These are phyloP conservation scores for Blumeriella jaapii DNA, from an alignment of 2,329 filamentous ascomycete species.

Conservation along the genomic window DNA sequence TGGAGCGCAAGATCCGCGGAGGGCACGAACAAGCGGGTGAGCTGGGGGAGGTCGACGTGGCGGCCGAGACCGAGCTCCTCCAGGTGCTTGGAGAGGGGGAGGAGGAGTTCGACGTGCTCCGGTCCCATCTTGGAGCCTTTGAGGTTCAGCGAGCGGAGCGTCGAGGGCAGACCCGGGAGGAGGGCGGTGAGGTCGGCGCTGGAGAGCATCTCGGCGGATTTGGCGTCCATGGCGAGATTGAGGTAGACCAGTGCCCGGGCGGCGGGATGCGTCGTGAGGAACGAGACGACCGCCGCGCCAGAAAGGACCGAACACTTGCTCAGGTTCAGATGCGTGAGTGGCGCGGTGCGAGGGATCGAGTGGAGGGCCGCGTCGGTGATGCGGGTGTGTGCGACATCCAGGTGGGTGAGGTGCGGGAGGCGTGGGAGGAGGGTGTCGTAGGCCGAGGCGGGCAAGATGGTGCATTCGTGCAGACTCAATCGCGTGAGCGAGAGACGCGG, in stretches of 20 bases:
- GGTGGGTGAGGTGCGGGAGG: conserved; percentile 58
- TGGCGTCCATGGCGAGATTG: conserved; percentile 61
- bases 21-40: conserved; percentile 29
- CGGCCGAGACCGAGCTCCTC: conserved; percentile 68
- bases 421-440: conserved; percentile 63
- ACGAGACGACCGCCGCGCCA: conserved; percentile 55
- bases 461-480: conserved; percentile 69
- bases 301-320: conserved; percentile 63
- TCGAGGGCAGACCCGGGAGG: conserved; percentile 52
- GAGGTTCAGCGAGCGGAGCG: conserved; percentile 62
- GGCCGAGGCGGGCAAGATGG: conserved; percentile 52
- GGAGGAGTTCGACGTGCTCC: conserved; percentile 51
- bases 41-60: conserved; percentile 51
- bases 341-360: conserved; percentile 59
- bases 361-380: conserved; percentile 61
- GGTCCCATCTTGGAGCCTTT: conserved; percentile 61
- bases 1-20: conserved; percentile 16
- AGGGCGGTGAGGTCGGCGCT: conserved; percentile 53
- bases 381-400: conserved; percentile 69
- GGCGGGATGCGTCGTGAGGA: conserved; percentile 60
- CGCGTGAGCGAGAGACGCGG: conserved; percentile 48
- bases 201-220: conserved; percentile 60
- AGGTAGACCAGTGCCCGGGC: conserved; percentile 56
- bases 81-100: conserved; percentile 56
- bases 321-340: conserved; percentile 66